These are phyloP conservation scores for Flaveria trinervia DNA, from an alignment of 129 eudicot species.

Conservation along the genomic window DNA sequence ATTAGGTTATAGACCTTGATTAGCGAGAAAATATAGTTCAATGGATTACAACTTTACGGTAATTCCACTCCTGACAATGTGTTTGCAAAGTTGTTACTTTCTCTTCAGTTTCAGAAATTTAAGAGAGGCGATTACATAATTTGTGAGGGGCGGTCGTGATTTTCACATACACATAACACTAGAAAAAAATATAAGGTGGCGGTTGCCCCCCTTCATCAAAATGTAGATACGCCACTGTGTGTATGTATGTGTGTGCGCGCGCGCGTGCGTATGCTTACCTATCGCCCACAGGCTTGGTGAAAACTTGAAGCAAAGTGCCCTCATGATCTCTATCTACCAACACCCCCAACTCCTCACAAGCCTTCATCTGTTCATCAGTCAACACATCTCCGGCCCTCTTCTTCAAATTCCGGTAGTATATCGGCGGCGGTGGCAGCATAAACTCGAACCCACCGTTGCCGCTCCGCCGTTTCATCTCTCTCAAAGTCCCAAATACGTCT, in stretches of 20 bases:
- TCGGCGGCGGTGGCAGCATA: slow-evolving; percentile 85
- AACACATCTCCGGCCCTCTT: slow-evolving; percentile 63
- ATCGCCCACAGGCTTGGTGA: slow-evolving; percentile 88
- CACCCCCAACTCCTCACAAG: slow-evolving; percentile 88
- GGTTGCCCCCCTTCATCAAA: too few species aligned
- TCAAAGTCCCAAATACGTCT: slow-evolving; percentile 73
- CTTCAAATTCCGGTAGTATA: slow-evolving; percentile 74
- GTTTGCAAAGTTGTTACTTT: too few species aligned
- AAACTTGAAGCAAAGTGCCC: slow-evolving; percentile 88
- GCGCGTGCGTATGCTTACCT: slow-evolving; percentile 41
- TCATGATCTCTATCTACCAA: slow-evolving; percentile 90
- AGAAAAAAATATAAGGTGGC: too few species aligned
- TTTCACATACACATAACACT: too few species aligned
- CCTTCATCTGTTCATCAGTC: slow-evolving; percentile 75
- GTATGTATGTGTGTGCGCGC: neutral
- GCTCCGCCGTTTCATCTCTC: slow-evolving; percentile 77
- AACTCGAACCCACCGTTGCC: slow-evolving; percentile 86
- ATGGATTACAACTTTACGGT: too few species aligned
- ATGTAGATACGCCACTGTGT: too few species aligned
- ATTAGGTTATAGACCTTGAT: too few species aligned
- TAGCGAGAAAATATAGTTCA: too few species aligned
- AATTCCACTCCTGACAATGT: too few species aligned
- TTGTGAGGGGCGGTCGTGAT: too few species aligned
- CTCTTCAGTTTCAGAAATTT: too few species aligned
- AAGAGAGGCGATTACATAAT: too few species aligned